Percentiles rank a stretch among this genome's conserved stretches.
These are phyloP conservation scores for Entonaema liquescens DNA, from an alignment of 495 filamentous ascomycete species.

Conservation along the genomic window DNA sequence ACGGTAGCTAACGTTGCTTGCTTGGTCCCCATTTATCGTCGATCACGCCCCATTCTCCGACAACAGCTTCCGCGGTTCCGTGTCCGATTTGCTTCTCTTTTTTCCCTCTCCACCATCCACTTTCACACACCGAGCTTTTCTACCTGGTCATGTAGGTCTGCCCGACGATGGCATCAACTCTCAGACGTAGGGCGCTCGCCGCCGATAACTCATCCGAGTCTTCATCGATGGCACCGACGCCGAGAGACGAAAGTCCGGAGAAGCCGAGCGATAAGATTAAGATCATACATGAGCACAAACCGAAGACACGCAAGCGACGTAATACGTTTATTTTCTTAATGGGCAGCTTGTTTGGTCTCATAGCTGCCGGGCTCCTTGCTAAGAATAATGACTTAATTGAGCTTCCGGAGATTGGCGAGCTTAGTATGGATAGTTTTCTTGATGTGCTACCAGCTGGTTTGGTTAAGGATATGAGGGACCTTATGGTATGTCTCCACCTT, in stretches of 20 bases:
- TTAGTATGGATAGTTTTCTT: constrained; percentile 83
- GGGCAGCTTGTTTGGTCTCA: constrained; percentile 83
- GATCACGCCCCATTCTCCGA: constrained; percentile 3
- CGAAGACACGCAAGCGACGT: constrained; percentile 70
- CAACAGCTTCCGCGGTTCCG: constrained; percentile 7
- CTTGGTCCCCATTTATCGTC: constrained; percentile 24
- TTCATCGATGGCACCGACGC: constrained; percentile 33
- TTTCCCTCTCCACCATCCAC: constrained; percentile 9
- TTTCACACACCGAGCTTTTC: constrained; percentile 12
- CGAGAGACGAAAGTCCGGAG: constrained; percentile 55
- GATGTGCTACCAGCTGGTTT: constrained; percentile 86
- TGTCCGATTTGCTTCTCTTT: constrained; percentile 20
- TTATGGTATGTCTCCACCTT: constrained; percentile 66
- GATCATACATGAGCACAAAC: constrained; percentile 52
- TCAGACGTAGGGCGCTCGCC: constrained; percentile 58
- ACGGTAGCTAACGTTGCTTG: constrained; percentile 16
- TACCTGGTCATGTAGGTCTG: constrained; percentile 38
- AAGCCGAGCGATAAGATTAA: constrained; percentile 56
- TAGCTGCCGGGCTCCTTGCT: constrained; percentile 84
- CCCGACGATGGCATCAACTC: constrained; percentile 53
- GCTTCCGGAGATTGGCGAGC: constrained; percentile 77
- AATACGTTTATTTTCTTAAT: constrained; percentile 82
- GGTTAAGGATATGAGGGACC: constrained; percentile 80
- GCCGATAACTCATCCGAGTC: constrained; percentile 48
- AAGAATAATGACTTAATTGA: constrained; percentile 84